These are phyloP conservation scores for Coemansia sp. DNA, from an alignment of 192 early-diverging fungal genomes.

Conservation along the genomic window DNA sequence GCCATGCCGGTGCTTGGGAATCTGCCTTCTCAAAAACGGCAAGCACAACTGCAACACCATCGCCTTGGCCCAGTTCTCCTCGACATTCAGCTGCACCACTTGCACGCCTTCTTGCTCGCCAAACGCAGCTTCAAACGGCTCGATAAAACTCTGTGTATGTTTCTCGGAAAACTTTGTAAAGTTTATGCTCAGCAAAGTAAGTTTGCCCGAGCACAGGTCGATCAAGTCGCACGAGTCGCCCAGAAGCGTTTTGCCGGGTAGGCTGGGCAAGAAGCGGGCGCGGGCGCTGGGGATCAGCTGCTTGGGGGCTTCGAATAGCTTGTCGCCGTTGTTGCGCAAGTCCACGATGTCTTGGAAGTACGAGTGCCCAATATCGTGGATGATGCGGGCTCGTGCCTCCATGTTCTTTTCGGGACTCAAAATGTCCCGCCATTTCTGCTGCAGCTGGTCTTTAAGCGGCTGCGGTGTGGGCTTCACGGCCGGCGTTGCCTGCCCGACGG, in stretches of 20 bases:
- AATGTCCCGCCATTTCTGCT: slow-evolving; percentile 36
- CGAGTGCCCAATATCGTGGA: slow-evolving; percentile 47
- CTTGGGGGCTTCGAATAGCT: slow-evolving; percentile 46
- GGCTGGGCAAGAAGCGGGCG: slow-evolving; percentile 46
- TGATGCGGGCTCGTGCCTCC: slow-evolving; percentile 44
- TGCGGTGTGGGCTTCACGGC: slow-evolving; percentile 18
- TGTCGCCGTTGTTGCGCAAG: slow-evolving; percentile 52
- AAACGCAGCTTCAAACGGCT: slow-evolving; percentile 31
- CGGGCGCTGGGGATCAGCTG: slow-evolving; percentile 32
- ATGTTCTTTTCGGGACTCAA: slow-evolving; percentile 53
- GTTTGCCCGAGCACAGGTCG: slow-evolving; percentile 33
- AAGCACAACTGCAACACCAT: slow-evolving; percentile 38
- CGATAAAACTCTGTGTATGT: slow-evolving; percentile 43
- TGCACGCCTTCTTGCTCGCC: slow-evolving; percentile 22
- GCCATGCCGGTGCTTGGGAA: slow-evolving; percentile 30
- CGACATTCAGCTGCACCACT: slow-evolving; percentile 48
- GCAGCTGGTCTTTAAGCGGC: slow-evolving; percentile 21
- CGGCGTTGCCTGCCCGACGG: slow-evolving; percentile 40
- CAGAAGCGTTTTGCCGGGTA: slow-evolving; percentile 35
- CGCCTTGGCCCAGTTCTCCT: slow-evolving; percentile 54
- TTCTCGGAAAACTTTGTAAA: slow-evolving; percentile 52
- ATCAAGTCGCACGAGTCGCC: slow-evolving; percentile 22
- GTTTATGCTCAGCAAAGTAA: slow-evolving; percentile 43
- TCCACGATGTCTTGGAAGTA: slow-evolving; percentile 54
- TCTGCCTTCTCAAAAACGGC: slow-evolving; percentile 22